Evolutionary conservation across 805 yeast species (phyloP).

Genomic region (Starmerella sirachaensis): DNA sequence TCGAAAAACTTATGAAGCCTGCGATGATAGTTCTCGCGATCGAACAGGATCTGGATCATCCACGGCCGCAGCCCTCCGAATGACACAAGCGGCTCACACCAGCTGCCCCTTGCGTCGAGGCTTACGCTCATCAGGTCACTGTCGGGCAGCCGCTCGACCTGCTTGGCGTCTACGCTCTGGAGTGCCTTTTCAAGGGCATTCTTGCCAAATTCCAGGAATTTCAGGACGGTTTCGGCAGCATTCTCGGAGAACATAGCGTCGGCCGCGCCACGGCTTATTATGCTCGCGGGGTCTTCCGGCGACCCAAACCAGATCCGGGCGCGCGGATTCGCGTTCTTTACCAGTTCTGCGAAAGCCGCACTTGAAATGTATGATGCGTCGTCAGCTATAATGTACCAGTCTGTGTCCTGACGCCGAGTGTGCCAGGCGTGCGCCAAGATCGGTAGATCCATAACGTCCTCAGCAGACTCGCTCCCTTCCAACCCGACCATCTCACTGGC

Average conservation of each 20-base stretch:
- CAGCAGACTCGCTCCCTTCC: conserved; percentile 18
- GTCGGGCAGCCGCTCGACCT: conserved; percentile 2
- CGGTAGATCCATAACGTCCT: conserved; percentile 7
- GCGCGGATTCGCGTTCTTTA: conserved; percentile 22
- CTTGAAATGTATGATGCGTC: conserved; percentile 27
- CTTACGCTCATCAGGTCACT: conserved; percentile 10
- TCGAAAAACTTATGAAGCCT: neutral
- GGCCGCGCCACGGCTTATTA: conserved; percentile 27
- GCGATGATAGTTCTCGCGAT: conserved; percentile 9
- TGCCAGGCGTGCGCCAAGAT: conserved; percentile 27
- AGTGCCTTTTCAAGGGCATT: neutral
- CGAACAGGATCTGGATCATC: conserved; percentile 13
- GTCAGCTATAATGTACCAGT: conserved; percentile 31
- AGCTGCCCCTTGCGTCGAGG: neutral
- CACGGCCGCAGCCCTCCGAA: conserved; percentile 9
- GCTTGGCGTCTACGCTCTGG: neutral
- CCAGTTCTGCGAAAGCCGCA: conserved; percentile 23
- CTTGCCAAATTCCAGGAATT: conserved; percentile 22
- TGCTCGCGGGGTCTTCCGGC: conserved; percentile 18
- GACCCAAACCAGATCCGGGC: conserved; percentile 9
- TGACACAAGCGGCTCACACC: conserved; percentile 12
- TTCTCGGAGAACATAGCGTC: conserved; percentile 20
- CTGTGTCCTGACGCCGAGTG: conserved; percentile 20
- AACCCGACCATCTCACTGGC: conserved; percentile 15
- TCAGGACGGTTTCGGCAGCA: conserved; percentile 10